These are phyloP conservation scores for Boletus reticuloceps DNA, from an alignment of 768 basidiomycete species.

Conservation along the genomic window DNA sequence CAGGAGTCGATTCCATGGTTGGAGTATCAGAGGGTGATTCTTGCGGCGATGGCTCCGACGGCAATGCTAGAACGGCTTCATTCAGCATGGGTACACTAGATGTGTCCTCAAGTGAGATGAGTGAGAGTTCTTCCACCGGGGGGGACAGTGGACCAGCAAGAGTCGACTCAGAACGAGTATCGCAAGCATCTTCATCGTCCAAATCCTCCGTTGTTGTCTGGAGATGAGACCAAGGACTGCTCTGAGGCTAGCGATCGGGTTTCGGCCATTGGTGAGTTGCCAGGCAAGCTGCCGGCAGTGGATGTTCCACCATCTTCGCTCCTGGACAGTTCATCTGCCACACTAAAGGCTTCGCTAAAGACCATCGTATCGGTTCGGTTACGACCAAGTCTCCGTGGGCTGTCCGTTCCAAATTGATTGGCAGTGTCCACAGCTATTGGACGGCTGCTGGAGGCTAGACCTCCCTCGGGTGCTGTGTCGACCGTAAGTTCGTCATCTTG, in stretches of 20 bases:
- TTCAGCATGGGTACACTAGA: background rate
- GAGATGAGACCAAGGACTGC: slow-evolving; percentile 12
- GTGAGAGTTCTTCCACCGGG: slow-evolving; percentile 24
- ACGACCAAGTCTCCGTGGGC: slow-evolving; percentile 49
- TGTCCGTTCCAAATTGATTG: slow-evolving; percentile 28
- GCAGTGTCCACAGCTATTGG: slow-evolving; percentile 20
- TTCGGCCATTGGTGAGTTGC: slow-evolving; percentile 11
- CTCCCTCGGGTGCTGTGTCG: slow-evolving; percentile 5
- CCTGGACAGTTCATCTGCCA: slow-evolving; percentile 39
- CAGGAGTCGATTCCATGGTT: slow-evolving; percentile 5
- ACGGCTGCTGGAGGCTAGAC: slow-evolving; percentile 7
- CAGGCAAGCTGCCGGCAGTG: slow-evolving; percentile 4
- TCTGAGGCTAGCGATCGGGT: slow-evolving; percentile 2
- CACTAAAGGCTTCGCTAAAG: slow-evolving; percentile 43
- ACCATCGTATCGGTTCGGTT: slow-evolving; percentile 76
- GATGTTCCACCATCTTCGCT: slow-evolving; percentile 5
- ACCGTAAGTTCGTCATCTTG: slow-evolving; percentile 10
- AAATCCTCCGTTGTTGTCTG: slow-evolving; percentile 16
- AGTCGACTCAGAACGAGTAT: slow-evolving; percentile 21
- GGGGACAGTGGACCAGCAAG: slow-evolving; percentile 23
- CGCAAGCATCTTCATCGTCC: slow-evolving; percentile 24
- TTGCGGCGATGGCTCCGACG: background rate
- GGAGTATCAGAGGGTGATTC: background rate
- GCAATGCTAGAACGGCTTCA: background rate
- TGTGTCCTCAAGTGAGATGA: slow-evolving; percentile 25